phyloP scores from a whole-genome alignment of 1,284 basidiomycete genomes.

The Cystobasidiaceae sp. region DNA sequence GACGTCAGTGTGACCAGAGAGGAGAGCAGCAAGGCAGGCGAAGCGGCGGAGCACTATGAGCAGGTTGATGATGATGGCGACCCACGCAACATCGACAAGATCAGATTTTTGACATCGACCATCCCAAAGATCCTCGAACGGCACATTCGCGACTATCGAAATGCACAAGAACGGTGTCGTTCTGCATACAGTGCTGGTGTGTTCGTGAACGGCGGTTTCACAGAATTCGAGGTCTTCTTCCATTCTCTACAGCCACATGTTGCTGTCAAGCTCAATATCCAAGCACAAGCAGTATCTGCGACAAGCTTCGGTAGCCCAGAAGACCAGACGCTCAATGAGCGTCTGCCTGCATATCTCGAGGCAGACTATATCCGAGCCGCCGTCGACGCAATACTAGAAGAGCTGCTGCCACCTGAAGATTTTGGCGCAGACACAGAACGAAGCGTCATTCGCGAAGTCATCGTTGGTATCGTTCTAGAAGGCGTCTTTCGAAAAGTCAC shows the following conservation, averaged over 20 bases:
- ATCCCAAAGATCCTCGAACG: conserved; percentile 61
- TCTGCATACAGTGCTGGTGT: conserved; percentile 52
- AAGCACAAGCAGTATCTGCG: background rate
- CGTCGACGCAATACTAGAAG: conserved; percentile 63
- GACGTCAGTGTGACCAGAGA: conserved; percentile 38
- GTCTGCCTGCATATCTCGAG: conserved; percentile 50
- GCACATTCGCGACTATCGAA: conserved; percentile 66
- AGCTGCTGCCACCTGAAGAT: conserved; percentile 63
- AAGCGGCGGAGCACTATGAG: background rate
- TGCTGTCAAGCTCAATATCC: conserved; percentile 53
- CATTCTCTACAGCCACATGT: conserved; percentile 72
- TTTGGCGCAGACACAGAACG: conserved; percentile 65
- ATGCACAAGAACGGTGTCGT: conserved; percentile 57
- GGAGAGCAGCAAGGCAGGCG: background rate
- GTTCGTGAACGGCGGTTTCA: conserved; percentile 38
- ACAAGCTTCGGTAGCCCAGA: background rate
- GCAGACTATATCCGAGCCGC: conserved; percentile 70
- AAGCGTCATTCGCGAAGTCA: conserved; percentile 66
- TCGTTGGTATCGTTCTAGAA: conserved; percentile 63
- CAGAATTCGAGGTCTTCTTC: conserved; percentile 58
- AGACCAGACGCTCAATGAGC: background rate
- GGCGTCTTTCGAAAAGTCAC: conserved; percentile 62
- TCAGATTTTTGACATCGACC: conserved; percentile 57
- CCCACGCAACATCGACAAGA: conserved; percentile 51
- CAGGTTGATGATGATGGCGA: background rate